Base-by-base conservation (phyloP, 2,329 filamentous ascomycete species). In the Neofusicoccum parvum region DNA sequence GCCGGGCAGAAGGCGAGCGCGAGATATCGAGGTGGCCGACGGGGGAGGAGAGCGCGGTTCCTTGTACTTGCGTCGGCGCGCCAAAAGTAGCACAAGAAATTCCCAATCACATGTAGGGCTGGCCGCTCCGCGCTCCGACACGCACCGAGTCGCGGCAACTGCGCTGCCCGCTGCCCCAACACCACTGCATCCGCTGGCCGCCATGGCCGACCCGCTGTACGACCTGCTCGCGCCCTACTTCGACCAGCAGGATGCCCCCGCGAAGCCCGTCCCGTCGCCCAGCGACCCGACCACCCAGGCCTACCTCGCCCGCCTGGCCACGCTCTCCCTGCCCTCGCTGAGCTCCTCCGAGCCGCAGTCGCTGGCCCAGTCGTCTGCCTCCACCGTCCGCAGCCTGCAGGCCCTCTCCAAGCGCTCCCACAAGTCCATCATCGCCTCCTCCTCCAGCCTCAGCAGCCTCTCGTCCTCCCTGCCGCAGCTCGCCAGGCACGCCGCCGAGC, bases 341-440 rank as follows among this genome's bases (percentile, higher is more conserved):
- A 86, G 87, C 59, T 86, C 87, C 27, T 88, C 86, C 6, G 95
- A 99, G 77, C 89, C 90, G 0, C 88, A 92, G 67, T 88, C 88
- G 0, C 86, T 98, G n/a, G 83, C 90, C 0, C 92, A 97, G 72
- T 85, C 88, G 64, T 90, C 91, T 3, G 92, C 97, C 68, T 91
- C 92, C 0, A 86, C 91, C 46, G 85, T 94, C 14, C 87, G 96
- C 46, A 92, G 92, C 0, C 85, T 98, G 1, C 95, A 99, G 76
- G 87, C 88, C 0, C 87, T 98, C 58, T 94, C 94, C 7, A 96
- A 96, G 72, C 91, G 92, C 70, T 97, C 94, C 0, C 90, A 97
- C 78, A 92, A 90, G 74, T 85, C 89, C 17, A 89, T 98, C 69
- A 93, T 97, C 71, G 84, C 89, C 62, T 95, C 94, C 3, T 89